These are phyloP conservation scores for Zostera marina DNA, from an alignment of 116 monocot species.

Conservation along the genomic window DNA sequence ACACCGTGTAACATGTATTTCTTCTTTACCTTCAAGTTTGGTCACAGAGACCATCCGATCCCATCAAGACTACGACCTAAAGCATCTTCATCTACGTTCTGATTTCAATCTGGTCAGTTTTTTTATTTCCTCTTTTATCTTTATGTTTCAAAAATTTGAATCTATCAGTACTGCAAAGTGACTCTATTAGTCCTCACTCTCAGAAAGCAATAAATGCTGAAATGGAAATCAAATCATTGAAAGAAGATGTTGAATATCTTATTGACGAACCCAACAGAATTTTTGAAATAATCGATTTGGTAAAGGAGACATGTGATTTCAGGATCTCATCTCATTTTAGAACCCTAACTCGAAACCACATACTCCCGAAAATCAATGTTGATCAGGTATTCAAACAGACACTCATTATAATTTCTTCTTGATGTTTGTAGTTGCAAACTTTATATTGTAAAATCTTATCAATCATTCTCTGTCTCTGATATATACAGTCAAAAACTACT, in stretches of 20 bases:
- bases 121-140: not conserved
- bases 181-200: not conserved
- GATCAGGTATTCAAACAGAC: not conserved
- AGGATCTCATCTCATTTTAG: not conserved
- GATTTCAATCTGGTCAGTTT: not conserved
- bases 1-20: not conserved
- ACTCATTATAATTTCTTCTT: not conserved
- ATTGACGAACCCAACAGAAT: not conserved
- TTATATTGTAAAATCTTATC: not conserved
- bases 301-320: not conserved
- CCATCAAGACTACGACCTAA: constrained; percentile 5
- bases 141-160: not conserved
- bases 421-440: not conserved
- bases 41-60: constrained; percentile 5
- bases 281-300: not conserved
- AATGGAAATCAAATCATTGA: constrained; percentile 4
- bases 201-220: not conserved
- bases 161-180: not conserved
- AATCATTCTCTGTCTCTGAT: not conserved
- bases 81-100: not conserved
- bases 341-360: not conserved
- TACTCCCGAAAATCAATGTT: not conserved
- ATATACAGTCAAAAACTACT: not conserved
- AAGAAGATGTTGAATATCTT: constrained; percentile 1
- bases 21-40: constrained; percentile 1